Evolutionary conservation across 139 green algal species (phyloP), one percentile per base, ranked within the genome.

Genomic region (Trebouxia sp.): DNA sequence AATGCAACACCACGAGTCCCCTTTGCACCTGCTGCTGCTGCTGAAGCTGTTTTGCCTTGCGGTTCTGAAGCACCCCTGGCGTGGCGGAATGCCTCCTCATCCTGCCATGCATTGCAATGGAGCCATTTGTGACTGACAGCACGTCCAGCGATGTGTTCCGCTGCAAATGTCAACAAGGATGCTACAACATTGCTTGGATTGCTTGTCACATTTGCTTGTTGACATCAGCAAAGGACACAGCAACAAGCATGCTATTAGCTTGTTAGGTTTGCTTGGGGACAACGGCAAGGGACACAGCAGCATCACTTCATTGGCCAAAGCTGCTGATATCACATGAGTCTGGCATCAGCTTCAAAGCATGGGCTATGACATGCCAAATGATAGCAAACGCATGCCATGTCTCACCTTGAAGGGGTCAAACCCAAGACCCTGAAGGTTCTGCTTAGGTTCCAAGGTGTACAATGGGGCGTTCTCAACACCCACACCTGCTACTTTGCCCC

Each of bases 401-500:
- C 35, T 39, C 50, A 77, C 85, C 78, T 89, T 88, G 84, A 94
- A 98, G 0, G 95, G 94, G 84, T 99, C 94, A 84, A 90, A 98
- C 0, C 95, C 96, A n/a, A 99, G 75, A 42, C 96, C 96, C 74
- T 96, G 87, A 15, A 86, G 30, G 80, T 98, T 92, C 6, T 82
- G 81, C 88, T 98, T 98, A 0, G 93, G 91, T 9, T 92, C 62
- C 62, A 94, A 70, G 14, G 94, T 83, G 77, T 94, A 91, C 17
- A 97, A 41, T 0, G 82, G 85, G 5, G 89, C 91, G 86, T 97
- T 95, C 39, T 96, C 89, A 10, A 87, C 55, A 30, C 88, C 89
- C 24, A 96, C 80, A 0, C 88, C 88, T 6, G 84, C 83, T 8
- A 91, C 83, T 1, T 84, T 86, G 53, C 91, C 89, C 90, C 91